Evolutionary conservation across 768 basidiomycete genomes (phyloP), one percentile per base, ranked within the genome.

Genomic region (Mycena venus): DNA sequence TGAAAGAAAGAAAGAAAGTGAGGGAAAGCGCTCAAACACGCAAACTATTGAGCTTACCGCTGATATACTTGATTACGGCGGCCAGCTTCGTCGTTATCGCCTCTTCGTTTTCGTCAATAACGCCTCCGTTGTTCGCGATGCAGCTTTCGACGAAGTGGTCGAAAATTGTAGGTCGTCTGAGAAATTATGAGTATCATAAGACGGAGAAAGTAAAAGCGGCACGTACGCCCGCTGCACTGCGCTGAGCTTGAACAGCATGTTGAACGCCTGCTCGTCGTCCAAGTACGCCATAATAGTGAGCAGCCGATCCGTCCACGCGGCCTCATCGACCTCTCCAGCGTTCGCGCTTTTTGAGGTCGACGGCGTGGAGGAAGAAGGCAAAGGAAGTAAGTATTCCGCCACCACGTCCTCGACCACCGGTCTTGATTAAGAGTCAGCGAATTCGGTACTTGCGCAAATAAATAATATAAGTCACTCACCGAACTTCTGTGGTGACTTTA

Each of bases 81-180:
- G 90, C 89, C 36, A 98, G 85, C 60, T 87, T 87, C 19, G 86
- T 88, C 14, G 83, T 85, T 51, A 95, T 84, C 1, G 79, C 79
- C 55, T 94, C 94, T 79, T 95, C 95, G 74, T 96, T 87, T 74
- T 94, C 90, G 78, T 98, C 97, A 61, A 98, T 94, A 55, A 96
- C 88, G 0, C 98, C 98, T 1, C 96, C 97, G 79, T 99, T 99
- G 80, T 97, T 91, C 59, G 91, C 88, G 72, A 95, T 89, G 80
- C 95, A 98, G 49, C 87, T 87, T 11, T 92, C 87, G 12, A 98
- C 67, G 82, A 91, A 97, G 40, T 89, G 87, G 55, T 95, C 92
- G 78, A 89, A 96, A 31, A 90, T 72, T 55, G 88, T 90, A 31
- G 96, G 93, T n/a, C 92, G 91, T 19, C 93, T 94, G 74, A 10